These are phyloP conservation scores for Yarrowia bubula DNA, from an alignment of 805 yeast species.

Conservation along the genomic window DNA sequence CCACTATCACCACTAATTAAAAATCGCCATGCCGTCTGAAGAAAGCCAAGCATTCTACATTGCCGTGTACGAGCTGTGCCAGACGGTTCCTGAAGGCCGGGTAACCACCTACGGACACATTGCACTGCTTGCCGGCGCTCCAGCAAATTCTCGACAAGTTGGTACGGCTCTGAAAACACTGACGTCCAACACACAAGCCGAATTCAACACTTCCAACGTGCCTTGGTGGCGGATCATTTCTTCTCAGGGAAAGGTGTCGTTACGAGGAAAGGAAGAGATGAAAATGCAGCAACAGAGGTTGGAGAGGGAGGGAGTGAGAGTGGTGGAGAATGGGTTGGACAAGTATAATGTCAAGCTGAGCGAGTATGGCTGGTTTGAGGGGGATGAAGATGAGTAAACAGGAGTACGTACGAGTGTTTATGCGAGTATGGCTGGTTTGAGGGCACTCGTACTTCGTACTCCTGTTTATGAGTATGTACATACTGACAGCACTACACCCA, in stretches of 20 bases:
- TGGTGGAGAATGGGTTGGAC: slow-evolving; percentile 35
- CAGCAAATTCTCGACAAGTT: slow-evolving; percentile 69
- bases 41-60: slow-evolving; percentile 58
- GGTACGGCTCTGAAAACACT: slow-evolving; percentile 66
- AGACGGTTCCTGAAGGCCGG: slow-evolving; percentile 56
- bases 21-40: slow-evolving; percentile 38
- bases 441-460: no score
- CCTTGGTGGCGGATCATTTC: slow-evolving; percentile 84
- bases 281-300: slow-evolving; percentile 48
- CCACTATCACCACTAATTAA: no score
- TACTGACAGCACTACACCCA: no score
- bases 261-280: slow-evolving; percentile 45
- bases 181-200: slow-evolving; percentile 32
- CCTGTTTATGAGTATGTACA: no score
- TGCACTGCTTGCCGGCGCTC: slow-evolving; percentile 60
- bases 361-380: slow-evolving; percentile 62
- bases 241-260: slow-evolving; percentile 60
- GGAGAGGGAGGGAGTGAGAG: slow-evolving; percentile 46
- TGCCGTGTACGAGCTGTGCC: slow-evolving; percentile 57
- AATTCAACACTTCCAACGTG: slow-evolving; percentile 43
- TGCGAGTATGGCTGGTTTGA: no score
- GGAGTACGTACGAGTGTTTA: not conserved
- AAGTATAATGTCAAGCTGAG: slow-evolving; percentile 43
- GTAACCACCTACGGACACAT: slow-evolving; percentile 78
- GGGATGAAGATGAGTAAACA: slow-evolving; percentile 1